Conservation (phyloP, 73 alveolate species). For the Tetrahymena borealis region DNA sequence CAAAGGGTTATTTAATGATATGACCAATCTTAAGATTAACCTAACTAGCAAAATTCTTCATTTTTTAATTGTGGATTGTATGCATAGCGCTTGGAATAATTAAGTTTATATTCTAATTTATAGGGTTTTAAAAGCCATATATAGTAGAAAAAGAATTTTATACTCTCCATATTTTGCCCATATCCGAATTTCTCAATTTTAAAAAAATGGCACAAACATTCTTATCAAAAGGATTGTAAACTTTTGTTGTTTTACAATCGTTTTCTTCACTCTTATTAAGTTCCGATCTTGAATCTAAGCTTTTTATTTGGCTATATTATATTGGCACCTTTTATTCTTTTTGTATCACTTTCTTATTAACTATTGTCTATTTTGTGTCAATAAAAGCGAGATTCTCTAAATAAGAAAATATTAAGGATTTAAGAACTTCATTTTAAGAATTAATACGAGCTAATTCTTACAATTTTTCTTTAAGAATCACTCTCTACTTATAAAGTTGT, state of each 20-base stretch:
- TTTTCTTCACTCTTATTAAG: too few relatives aligned
- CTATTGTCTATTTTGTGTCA: neutral
- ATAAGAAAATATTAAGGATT: neutral
- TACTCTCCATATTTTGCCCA: neutral
- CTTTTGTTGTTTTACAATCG: too few relatives aligned
- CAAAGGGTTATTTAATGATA: neutral
- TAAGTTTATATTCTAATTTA: neutral
- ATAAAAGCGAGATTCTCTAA: neutral
- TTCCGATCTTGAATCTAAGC: neutral
- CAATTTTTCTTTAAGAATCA: neutral
- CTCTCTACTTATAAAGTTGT: neutral
- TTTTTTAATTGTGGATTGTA: neutral
- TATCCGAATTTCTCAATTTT: neutral
- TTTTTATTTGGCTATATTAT: too few relatives aligned
- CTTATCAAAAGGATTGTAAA: neutral
- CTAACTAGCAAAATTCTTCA: neutral
- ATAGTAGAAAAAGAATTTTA: neutral
- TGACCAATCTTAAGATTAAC: neutral
- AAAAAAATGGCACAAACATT: neutral
- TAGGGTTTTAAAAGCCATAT: neutral
- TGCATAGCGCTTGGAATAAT: neutral
- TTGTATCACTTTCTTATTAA: neutral
- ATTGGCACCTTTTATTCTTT: neutral
- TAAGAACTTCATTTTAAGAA: neutral
- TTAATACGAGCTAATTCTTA: neutral